Evolutionary conservation across 306 rosid genomes (phyloP), one percentile per base, ranked within the genome.

Genomic region (Quercus berberidifolia): DNA sequence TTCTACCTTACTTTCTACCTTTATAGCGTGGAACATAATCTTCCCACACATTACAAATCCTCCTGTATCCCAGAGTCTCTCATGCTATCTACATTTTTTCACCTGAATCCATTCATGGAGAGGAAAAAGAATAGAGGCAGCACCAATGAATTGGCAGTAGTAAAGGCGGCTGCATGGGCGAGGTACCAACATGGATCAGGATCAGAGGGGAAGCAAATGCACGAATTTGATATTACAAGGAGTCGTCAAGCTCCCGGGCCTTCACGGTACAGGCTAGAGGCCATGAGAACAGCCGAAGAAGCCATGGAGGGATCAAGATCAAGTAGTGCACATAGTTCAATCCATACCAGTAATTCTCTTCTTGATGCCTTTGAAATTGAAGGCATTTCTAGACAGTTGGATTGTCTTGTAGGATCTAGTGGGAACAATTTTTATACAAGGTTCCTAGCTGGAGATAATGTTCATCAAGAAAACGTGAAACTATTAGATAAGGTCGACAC

Each of bases 121-220:
- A 85, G 80, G 72, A 83, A 26, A 6, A 88, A 83, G 18, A 80
- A 69, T 12, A 55, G 51, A 15, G 68, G 78, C 11, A 4, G 63
- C 35, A 41, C 51, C 4, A 74, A 88, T 18, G 80, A 82, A 8
- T 78, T 78, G 70, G 83, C 76, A 2, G 25, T 77, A 15, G 90
- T 85, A 5, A 92, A 85, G 77, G 97, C 95, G 0, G 99, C 99
- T 33, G 99, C 99, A 41, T 91, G 99, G 99, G 98, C 98, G 4
- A 90, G 99, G 99, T 64, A 81, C 84, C 86, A 87, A 56, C 99
- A 73, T 49, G 85, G 93, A 33, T 85, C 93, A 0, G 87, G 82
- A 30, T 85, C 88, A 11, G 90, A 90, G n/a, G 79, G 76, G 23
- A 85, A 84, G 71, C 30, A 77, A 6, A 41, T 71, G 58, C 84